Percentiles rank a stretch among this genome's conserved stretches.
Conservation (phyloP, 768 basidiomycete species). For the Gymnopilus junonius region DNA sequence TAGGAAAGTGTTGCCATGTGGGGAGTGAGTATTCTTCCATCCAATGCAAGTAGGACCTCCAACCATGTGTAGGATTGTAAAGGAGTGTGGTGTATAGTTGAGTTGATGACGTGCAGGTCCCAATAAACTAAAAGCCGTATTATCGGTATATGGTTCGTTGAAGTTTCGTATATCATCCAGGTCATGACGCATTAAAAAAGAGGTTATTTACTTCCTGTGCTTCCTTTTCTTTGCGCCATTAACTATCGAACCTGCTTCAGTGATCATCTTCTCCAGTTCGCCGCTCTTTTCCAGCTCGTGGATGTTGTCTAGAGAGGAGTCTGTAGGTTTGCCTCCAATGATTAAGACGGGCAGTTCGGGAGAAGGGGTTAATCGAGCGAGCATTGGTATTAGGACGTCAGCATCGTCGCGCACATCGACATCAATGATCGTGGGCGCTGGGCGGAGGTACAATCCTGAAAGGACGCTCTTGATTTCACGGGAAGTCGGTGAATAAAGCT, state of each 20-base stretch:
- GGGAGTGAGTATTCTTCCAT: neutral
- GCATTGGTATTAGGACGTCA: constrained; percentile 61
- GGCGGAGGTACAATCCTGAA: constrained; percentile 56
- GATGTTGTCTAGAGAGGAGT: constrained; percentile 52
- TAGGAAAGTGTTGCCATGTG: neutral
- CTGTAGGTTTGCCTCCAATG: constrained; percentile 64
- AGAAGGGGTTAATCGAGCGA: constrained; percentile 60
- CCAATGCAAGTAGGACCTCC: constrained; percentile 3
- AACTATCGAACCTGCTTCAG: constrained; percentile 60
- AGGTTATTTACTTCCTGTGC: constrained; percentile 36
- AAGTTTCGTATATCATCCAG: constrained; percentile 16
- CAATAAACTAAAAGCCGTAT: neutral
- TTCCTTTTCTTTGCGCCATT: constrained; percentile 60
- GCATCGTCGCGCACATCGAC: constrained; percentile 77
- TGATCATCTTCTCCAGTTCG: constrained; percentile 52
- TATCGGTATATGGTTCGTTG: constrained; percentile 8
- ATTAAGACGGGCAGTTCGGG: constrained; percentile 68
- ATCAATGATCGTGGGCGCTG: constrained; percentile 69
- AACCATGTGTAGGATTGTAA: constrained; percentile 1
- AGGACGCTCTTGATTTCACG: constrained; percentile 71
- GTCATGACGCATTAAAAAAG: constrained; percentile 23
- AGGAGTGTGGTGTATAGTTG: constrained; percentile 8
- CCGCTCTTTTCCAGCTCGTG: constrained; percentile 52
- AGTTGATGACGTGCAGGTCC: constrained; percentile 7
- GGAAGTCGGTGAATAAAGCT: constrained; percentile 68